Evolutionary conservation across 2,329 filamentous ascomycete genomes (phyloP), one percentile per base, ranked within the genome.

Genomic region (Juglanconis juglandina): DNA sequence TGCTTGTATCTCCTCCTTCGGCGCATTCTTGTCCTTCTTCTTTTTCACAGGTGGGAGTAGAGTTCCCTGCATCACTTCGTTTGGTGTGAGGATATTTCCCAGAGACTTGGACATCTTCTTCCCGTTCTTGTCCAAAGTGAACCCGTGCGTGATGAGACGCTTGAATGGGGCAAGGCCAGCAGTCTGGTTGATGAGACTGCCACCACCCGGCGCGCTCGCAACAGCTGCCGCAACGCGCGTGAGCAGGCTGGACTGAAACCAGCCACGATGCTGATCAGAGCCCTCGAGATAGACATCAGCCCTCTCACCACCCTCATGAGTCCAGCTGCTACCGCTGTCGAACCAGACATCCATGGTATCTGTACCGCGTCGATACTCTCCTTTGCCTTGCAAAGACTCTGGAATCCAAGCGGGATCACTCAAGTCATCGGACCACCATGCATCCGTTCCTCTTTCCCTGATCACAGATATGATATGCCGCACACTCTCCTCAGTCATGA

Each of bases 331-430:
- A 5, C 95, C 95, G 66, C 95, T 98, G 73, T 99, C 95, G 68
- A 99, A 99, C 95, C 95, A 99, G 9, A 99, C 95, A 73, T 99
- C 95, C 95, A 99, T 99, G 0, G 95, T 99, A 69, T 99, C 95
- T 48, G 81, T 90, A 13, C 94, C 94, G 64, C 95, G 88, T 52
- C 83, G 79, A 70, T 89, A 95, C 5, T 76, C 70, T 8, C 79
- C 79, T 13, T 80, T 76, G 37, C 73, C 72, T 48, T 77, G 76
- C 1, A 96, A 77, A 9, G 84, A 82, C 5, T 84, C 74, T 2
- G 87, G 86, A 37, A 96, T 80, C 94, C 94, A 99, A 0, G 84
- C 85, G 32, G 82, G 77, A 56, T 98, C 92, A 63, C 93, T 83
- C 1, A 81, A 77, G 13, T 83, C 78, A 71, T 98, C 94, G 0